These are phyloP conservation scores for Tulasnella sp. DNA, from an alignment of 768 basidiomycete species.

Conservation along the genomic window DNA sequence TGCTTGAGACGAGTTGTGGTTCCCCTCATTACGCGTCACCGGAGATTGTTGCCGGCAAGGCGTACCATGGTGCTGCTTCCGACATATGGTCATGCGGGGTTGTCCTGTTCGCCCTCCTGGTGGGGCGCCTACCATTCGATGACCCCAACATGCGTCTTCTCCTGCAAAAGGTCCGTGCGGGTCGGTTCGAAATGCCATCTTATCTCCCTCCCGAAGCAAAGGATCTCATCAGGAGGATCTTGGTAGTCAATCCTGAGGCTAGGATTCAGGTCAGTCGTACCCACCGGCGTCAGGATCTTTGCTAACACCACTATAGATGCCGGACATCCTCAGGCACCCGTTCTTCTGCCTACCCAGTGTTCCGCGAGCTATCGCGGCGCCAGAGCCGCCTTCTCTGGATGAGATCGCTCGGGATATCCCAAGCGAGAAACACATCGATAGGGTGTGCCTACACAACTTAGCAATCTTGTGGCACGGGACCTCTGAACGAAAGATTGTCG, in stretches of 20 bases:
- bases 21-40: conserved; percentile 96
- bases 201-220: conserved; percentile 73
- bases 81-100: conserved; percentile 98
- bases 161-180: conserved; percentile 74
- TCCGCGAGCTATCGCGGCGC: conserved; percentile 28
- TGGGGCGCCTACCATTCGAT: conserved; percentile 86
- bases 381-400: conserved; percentile 49
- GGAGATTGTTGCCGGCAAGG: conserved; percentile 85
- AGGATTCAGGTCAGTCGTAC: conserved; percentile 59
- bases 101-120: conserved; percentile 80
- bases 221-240: conserved; percentile 76
- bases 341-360: conserved; percentile 51
- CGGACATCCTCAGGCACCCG: conserved; percentile 73
- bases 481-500: conserved; percentile 32
- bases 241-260: conserved; percentile 67
- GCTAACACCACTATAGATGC: conserved; percentile 43
- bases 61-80: conserved; percentile 78
- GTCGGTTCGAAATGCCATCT: conserved; percentile 70
- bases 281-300: too few relatives aligned
- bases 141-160: conserved; percentile 61
- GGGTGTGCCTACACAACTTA: conserved; percentile 63
- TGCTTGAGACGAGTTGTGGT: conserved; percentile 90
- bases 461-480: conserved; percentile 65
- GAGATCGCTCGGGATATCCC: conserved; percentile 57
- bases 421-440: conserved; percentile 58